Evolutionary conservation across 768 basidiomycete species (phyloP).

Genomic region (Russula sp.): DNA sequence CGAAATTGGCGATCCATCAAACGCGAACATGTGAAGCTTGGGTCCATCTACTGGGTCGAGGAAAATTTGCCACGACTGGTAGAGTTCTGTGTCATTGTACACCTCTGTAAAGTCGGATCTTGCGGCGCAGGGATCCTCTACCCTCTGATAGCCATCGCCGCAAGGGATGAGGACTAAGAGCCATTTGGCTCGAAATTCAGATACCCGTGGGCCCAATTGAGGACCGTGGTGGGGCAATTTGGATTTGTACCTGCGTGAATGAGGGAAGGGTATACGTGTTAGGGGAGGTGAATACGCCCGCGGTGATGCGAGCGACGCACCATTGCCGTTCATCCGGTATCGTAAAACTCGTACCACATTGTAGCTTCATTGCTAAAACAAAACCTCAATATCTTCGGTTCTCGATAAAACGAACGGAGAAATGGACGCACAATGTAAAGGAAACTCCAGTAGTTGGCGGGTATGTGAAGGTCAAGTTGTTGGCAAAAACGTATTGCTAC

Average conservation of each 20-base stretch:
- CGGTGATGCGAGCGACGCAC: no score
- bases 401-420: background rate
- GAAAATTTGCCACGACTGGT: conserved; percentile 67
- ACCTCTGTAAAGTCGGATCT: conserved; percentile 81
- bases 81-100: conserved; percentile 76
- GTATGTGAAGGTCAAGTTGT: conserved; percentile 77
- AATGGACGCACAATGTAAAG: conserved; percentile 74
- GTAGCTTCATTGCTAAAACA: conserved; percentile 52
- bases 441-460: conserved; percentile 84
- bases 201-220: conserved; percentile 85
- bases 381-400: background rate
- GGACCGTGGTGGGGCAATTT: conserved; percentile 83
- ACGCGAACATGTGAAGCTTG: conserved; percentile 75
- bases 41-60: conserved; percentile 56
- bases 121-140: conserved; percentile 91
- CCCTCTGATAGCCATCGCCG: conserved; percentile 88
- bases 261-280: background rate
- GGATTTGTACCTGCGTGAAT: conserved; percentile 63
- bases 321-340: conserved; percentile 69
- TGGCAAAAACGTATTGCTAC: conserved; percentile 83
- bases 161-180: conserved; percentile 72
- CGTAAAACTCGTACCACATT: conserved; percentile 86
- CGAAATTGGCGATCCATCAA: conserved; percentile 72
- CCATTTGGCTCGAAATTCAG: conserved; percentile 59
- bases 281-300: background rate